Percentiles rank a stretch among this genome's conserved stretches.
Evolutionary conservation across 2,329 filamentous ascomycete genomes (phyloP).

Genomic region (Fusarium buxicola): DNA sequence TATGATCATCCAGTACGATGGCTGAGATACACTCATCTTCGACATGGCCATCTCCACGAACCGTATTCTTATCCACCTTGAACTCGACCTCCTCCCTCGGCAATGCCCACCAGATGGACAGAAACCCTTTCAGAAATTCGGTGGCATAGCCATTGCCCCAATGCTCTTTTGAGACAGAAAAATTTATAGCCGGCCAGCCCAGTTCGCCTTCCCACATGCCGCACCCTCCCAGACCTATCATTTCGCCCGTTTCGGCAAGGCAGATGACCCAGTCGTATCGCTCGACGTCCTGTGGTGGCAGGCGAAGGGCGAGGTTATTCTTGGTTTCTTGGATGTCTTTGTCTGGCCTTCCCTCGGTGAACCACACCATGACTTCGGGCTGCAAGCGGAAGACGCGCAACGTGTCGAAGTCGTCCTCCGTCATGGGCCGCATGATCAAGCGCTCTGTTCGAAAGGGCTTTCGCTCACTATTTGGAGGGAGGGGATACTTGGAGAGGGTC

Average conservation of each 20-base stretch:
- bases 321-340: constrained; percentile 57
- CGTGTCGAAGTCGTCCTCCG: constrained; percentile 61
- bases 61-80: constrained; percentile 55
- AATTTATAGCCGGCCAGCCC: constrained; percentile 70
- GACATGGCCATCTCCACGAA: constrained; percentile 45
- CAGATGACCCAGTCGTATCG: constrained; percentile 70
- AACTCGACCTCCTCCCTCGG: constrained; percentile 59
- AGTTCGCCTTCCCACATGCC: constrained; percentile 50
- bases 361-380: constrained; percentile 72
- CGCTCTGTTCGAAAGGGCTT: constrained; percentile 61
- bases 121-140: constrained; percentile 64
- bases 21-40: constrained; percentile 59
- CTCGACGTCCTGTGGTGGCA: constrained; percentile 62
- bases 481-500: constrained; percentile 57
- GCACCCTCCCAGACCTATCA: constrained; percentile 64
- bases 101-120: constrained; percentile 61
- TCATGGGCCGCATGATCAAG: constrained; percentile 65
- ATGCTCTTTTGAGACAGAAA: constrained; percentile 61
- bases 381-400: constrained; percentile 66
- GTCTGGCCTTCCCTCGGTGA: constrained; percentile 57
- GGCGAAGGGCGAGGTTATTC: constrained; percentile 52
- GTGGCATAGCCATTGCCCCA: constrained; percentile 70
- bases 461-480: constrained; percentile 56
- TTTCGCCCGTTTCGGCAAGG: constrained; percentile 58
- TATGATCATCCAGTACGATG: constrained; percentile 62